These are phyloP conservation scores for Suhomyces xylopsoci DNA, from an alignment of 805 yeast species.

Conservation along the genomic window DNA sequence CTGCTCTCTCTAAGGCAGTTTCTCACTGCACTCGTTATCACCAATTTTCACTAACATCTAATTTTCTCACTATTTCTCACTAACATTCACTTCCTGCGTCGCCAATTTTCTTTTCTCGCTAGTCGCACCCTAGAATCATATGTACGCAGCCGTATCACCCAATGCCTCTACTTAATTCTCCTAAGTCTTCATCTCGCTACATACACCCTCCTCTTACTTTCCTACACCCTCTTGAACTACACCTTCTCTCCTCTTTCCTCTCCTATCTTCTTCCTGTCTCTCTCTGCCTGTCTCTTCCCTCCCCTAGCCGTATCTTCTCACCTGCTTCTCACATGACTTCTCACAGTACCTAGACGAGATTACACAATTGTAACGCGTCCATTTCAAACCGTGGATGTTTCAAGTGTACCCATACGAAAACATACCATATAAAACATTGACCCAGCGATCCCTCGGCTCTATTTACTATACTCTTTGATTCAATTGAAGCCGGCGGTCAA, in stretches of 20 bases:
- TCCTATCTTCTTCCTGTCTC: no score
- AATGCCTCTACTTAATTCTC: not conserved
- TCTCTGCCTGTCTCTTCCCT: no score
- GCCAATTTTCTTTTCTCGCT: no score
- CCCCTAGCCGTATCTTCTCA: not conserved
- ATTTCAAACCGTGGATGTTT: not conserved
- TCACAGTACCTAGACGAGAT: not conserved
- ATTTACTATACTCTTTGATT: not conserved
- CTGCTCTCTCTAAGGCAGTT: not conserved
- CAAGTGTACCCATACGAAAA: not conserved
- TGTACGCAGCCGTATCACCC: not conserved
- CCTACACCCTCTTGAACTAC: no score
- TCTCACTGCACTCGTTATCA: not conserved
- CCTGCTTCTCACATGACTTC: not conserved
- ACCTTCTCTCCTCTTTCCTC: no score
- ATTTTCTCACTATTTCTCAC: not conserved
- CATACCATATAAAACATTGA: not conserved
- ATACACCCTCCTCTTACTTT: no score
- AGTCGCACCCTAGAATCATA: not conserved
- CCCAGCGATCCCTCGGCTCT: not conserved
- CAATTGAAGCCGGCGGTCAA: not conserved
- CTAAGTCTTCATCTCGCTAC: no score
- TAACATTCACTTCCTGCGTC: not conserved
- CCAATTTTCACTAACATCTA: not conserved
- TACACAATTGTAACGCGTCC: not conserved